Evolutionary conservation across 2,329 filamentous ascomycete species (phyloP).

Genomic region (Scedosporium boydii): DNA sequence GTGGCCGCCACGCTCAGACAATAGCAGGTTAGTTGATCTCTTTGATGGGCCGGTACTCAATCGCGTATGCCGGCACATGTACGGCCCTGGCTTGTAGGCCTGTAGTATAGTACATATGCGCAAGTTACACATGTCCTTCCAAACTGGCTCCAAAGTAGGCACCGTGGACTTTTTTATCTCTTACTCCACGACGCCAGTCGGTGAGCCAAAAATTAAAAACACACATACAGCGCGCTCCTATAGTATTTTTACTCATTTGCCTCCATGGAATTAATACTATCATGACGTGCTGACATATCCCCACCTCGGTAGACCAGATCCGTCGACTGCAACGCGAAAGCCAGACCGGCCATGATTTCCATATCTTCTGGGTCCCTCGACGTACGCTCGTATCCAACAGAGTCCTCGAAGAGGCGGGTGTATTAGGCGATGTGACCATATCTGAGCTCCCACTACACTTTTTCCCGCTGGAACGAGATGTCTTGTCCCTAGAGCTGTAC

Average conservation of each 20-base stretch:
- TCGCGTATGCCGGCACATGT: neutral
- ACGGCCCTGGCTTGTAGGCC: neutral
- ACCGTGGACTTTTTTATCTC: slow-evolving; percentile 33
- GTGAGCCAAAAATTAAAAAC: slow-evolving; percentile 10
- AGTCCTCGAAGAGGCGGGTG: slow-evolving; percentile 83
- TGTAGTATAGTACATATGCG: neutral
- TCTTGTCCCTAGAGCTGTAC: slow-evolving; percentile 83
- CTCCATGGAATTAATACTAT: slow-evolving; percentile 19
- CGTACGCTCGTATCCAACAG: slow-evolving; percentile 86
- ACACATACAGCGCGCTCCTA: slow-evolving; percentile 5
- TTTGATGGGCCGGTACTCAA: neutral
- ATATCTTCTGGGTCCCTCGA: slow-evolving; percentile 90
- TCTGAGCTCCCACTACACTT: slow-evolving; percentile 82
- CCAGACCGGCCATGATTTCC: slow-evolving; percentile 88
- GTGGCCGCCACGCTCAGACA: slow-evolving; percentile 68
- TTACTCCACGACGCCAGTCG: slow-evolving; percentile 8
- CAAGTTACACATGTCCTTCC: neutral
- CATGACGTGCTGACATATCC: slow-evolving; percentile 48
- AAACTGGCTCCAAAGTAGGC: slow-evolving; percentile 40
- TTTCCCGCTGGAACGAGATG: slow-evolving; percentile 81
- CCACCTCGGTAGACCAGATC: slow-evolving; percentile 62
- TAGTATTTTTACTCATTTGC: slow-evolving; percentile 1
- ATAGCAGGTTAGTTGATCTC: slow-evolving; percentile 69
- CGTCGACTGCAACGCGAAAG: slow-evolving; percentile 81
- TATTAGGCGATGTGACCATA: slow-evolving; percentile 85